phyloP scores from a whole-genome alignment of 345 rosid species.

The Eucalyptus viminalis region DNA sequence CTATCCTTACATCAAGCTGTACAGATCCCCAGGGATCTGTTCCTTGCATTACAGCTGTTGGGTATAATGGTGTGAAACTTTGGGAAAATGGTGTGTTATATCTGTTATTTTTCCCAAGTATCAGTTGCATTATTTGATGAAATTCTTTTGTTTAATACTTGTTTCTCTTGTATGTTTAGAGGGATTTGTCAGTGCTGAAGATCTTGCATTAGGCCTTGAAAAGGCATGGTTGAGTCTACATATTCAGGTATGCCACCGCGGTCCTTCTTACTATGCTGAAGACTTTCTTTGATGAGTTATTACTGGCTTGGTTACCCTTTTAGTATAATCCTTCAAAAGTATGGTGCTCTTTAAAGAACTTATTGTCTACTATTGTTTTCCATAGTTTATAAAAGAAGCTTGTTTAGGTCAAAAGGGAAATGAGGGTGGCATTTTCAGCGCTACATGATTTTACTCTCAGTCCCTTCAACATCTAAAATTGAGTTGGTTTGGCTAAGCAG shows the following conservation, averaged over 20 bases:
- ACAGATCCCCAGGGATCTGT: constrained; percentile 63
- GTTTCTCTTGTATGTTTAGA: constrained; percentile 23
- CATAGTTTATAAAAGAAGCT: not conserved
- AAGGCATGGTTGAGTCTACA: constrained; percentile 81
- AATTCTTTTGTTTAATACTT: not conserved
- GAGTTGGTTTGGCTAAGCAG: not conserved
- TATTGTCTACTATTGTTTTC: not conserved
- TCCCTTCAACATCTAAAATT: not conserved
- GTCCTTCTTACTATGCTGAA: not conserved
- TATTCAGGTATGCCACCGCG: constrained; percentile 34
- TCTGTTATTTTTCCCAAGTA: not conserved
- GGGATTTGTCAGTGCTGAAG: constrained; percentile 67
- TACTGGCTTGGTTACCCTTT: not conserved
- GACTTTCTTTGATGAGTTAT: not conserved
- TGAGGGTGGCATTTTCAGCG: not conserved
- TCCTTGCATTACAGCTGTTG: constrained; percentile 76
- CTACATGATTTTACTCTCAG: not conserved
- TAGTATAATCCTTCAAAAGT: not conserved
- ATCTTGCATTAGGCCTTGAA: constrained; percentile 57
- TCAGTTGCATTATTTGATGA: not conserved
- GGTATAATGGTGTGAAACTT: constrained; percentile 70
- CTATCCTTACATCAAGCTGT: constrained; percentile 48
- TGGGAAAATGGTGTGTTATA: constrained; percentile 59
- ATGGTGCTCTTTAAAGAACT: not conserved
- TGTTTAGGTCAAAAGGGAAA: not conserved